These are phyloP conservation scores for Alloteropsis angusta DNA, from an alignment of 202 grass and related monocot genomes.

Conservation along the genomic window DNA sequence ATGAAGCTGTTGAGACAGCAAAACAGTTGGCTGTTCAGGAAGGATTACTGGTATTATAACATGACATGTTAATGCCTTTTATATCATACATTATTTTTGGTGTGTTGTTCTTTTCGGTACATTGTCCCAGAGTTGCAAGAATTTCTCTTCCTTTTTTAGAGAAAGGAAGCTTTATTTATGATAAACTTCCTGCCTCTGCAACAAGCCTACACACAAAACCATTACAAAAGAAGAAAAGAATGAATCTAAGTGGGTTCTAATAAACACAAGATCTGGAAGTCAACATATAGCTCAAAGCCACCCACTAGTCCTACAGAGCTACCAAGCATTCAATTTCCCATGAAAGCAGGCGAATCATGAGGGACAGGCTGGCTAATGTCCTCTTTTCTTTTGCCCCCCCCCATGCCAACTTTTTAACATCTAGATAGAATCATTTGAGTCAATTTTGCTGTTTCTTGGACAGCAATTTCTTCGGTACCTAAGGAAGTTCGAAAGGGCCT, in stretches of 20 bases:
- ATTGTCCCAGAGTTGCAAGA: neutral
- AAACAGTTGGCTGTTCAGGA: conserved; percentile 87
- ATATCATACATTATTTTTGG: neutral
- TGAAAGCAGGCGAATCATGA: neutral
- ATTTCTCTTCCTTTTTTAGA: neutral
- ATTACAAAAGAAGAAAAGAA: neutral
- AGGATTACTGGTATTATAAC: conserved; percentile 70
- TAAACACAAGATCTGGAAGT: neutral
- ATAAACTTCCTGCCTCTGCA: neutral
- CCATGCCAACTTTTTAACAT: neutral
- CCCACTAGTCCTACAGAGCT: neutral
- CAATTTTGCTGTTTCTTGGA: too few species aligned
- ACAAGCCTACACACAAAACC: neutral
- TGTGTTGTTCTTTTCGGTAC: neutral
- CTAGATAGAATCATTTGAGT: conserved; percentile 11
- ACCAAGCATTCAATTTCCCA: neutral
- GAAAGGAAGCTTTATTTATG: neutral
- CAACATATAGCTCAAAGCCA: neutral
- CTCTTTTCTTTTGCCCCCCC: neutral
- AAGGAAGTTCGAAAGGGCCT: too few species aligned
- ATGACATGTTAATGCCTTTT: neutral
- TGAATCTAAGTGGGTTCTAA: neutral
- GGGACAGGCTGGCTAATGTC: neutral
- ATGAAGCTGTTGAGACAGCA: conserved; percentile 82
- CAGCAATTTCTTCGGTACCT: too few species aligned